Percentiles rank a stretch among this genome's conserved stretches.
Conservation (phyloP, 139 green algal genomes). For the Picochlorum sp. region DNA sequence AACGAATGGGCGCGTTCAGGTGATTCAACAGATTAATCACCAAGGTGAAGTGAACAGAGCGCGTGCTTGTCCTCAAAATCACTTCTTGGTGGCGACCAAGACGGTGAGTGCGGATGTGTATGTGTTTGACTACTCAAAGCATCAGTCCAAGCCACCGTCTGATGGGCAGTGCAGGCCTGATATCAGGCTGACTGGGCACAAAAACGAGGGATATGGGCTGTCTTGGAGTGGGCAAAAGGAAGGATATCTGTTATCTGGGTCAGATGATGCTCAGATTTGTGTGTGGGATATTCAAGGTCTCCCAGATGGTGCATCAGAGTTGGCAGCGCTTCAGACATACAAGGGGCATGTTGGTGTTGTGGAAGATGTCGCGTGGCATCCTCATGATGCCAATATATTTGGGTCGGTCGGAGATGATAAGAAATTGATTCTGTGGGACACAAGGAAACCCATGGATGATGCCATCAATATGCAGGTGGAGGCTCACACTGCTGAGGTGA, state of each 20-base stretch:
- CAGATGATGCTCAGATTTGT: conserved; percentile 97
- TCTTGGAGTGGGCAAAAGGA: conserved; percentile 82
- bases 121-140: conserved; percentile 97
- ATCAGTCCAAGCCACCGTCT: conserved; percentile 69
- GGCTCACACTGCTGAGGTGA: conserved; percentile 89
- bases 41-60: conserved; percentile 97
- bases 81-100: conserved; percentile 97
- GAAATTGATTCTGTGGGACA: conserved; percentile 94
- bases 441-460: conserved; percentile 42
- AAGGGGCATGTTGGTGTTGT: conserved; percentile 70
- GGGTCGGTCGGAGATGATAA: conserved; percentile 94
- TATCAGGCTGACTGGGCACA: conserved; percentile 78
- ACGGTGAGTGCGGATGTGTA: conserved; percentile 82
- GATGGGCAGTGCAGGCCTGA: conserved; percentile 59
- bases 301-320: background rate
- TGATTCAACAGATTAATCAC: conserved; percentile 98
- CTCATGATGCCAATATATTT: conserved; percentile 82
- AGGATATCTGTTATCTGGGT: conserved; percentile 86
- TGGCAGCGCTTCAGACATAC: conserved; percentile 73
- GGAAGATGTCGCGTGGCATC: conserved; percentile 98
- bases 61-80: conserved; percentile 57
- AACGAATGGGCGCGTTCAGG: conserved; percentile 50
- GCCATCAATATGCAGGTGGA: conserved; percentile 34
- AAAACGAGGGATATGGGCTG: conserved; percentile 94
- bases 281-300: conserved; percentile 87